These are phyloP conservation scores for Meripilus lineatus DNA, from an alignment of 1,284 basidiomycete genomes.

Conservation along the genomic window DNA sequence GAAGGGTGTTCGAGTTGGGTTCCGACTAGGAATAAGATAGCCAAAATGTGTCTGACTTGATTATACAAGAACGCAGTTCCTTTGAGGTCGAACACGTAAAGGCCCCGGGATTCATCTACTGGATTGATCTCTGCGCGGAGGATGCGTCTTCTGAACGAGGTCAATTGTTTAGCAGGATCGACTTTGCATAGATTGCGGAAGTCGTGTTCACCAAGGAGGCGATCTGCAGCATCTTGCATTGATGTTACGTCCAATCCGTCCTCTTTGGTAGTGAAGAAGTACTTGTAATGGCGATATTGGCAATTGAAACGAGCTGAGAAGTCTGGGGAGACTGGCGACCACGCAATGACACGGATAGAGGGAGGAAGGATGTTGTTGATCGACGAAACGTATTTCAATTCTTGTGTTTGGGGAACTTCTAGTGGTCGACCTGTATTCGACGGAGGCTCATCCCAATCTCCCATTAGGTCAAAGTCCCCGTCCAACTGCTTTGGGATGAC, in stretches of 20 bases:
- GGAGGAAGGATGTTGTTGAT: constrained; percentile 90
- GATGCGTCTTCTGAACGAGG: constrained; percentile 67
- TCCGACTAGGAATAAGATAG: constrained; percentile 87
- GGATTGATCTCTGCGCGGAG: constrained; percentile 57
- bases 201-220: constrained; percentile 88
- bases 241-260: constrained; percentile 60
- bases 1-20: constrained; percentile 72
- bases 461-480: constrained; percentile 25
- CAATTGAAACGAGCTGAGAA: constrained; percentile 94
- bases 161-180: constrained; percentile 93
- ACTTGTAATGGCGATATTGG: constrained; percentile 91
- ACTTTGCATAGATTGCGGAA: constrained; percentile 95
- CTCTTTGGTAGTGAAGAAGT: constrained; percentile 86
- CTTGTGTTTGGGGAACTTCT: constrained; percentile 25
- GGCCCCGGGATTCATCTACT: constrained; percentile 27
- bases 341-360: constrained; percentile 89
- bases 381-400: constrained; percentile 76
- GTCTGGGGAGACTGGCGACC: constrained; percentile 80
- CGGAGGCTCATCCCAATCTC: constrained; percentile 25
- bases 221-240: constrained; percentile 76
- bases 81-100: constrained; percentile 83
- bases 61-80: constrained; percentile 95
- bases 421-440: constrained; percentile 24
- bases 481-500: no score
- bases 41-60: constrained; percentile 96